A percentile compares a stretch with the other conserved stretches of the same genome.
phyloP scores from a whole-genome alignment of 257 asterid species.

The Penstemon davidsonii region DNA sequence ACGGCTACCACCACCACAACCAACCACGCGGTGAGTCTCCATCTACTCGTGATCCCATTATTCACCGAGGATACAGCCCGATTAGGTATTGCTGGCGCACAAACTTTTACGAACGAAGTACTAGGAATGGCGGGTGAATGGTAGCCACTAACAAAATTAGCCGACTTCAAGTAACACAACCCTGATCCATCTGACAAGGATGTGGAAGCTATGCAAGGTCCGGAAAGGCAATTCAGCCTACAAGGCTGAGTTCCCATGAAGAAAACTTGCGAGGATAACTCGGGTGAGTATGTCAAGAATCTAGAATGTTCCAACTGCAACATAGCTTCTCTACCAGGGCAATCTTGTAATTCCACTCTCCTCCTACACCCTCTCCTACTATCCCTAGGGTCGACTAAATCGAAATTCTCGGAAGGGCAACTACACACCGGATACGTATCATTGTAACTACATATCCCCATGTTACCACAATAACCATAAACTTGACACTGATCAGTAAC shows the following conservation, averaged over 20 bases:
- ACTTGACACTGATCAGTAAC: constrained; percentile 77
- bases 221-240: constrained; percentile 51
- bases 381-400: constrained; percentile 47
- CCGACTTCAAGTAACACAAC: constrained; percentile 53
- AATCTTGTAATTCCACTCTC: constrained; percentile 54
- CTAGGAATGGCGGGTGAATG: constrained; percentile 73
- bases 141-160: constrained; percentile 60
- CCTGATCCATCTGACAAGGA: constrained; percentile 88
- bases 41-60: constrained; percentile 32
- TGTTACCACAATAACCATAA: constrained; percentile 77
- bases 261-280: constrained; percentile 37
- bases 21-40: constrained; percentile 60
- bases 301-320: constrained; percentile 52
- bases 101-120: constrained; percentile 74
- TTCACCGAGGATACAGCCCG: constrained; percentile 28
- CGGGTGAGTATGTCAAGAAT: constrained; percentile 68
- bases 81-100: constrained; percentile 57
- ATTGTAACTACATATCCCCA: constrained; percentile 76
- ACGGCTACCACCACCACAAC: constrained; percentile 56
- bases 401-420: constrained; percentile 74
- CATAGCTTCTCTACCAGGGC: constrained; percentile 55
- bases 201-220: constrained; percentile 62
- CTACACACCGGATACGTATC: constrained; percentile 60
- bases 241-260: constrained; percentile 58
- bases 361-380: constrained; percentile 72